A percentile compares a stretch with the other conserved stretches of the same genome.
phyloP scores from a whole-genome alignment of 148 eudicot species.

The Cornus suecica region DNA sequence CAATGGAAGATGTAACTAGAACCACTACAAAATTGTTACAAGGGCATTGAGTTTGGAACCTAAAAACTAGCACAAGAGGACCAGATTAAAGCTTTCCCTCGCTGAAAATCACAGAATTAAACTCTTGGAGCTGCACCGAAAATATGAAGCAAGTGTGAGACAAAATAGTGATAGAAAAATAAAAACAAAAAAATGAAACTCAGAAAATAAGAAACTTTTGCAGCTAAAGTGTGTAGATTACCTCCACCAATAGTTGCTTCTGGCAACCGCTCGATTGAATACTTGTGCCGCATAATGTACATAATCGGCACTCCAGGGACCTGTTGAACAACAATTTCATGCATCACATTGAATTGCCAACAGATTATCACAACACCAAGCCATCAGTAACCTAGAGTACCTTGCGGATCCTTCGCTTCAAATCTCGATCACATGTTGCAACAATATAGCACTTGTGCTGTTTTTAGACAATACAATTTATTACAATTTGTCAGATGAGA shows the following conservation, averaged over 20 bases:
- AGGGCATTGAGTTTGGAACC: background rate
- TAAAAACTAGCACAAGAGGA: background rate
- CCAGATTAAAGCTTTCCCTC: background rate
- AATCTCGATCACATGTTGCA: slow-evolving; percentile 97
- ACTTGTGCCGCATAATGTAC: slow-evolving; percentile 88
- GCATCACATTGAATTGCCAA: background rate
- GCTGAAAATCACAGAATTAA: slow-evolving; percentile 19
- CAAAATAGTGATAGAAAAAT: background rate
- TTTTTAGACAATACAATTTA: slow-evolving; percentile 20
- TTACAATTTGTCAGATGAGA: slow-evolving; percentile 6
- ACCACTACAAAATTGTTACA: too few relatives aligned
- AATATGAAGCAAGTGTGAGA: background rate
- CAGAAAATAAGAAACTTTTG: background rate
- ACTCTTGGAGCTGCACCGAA: slow-evolving; percentile 73
- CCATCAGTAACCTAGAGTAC: slow-evolving; percentile 28
- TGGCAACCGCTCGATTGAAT: slow-evolving; percentile 94
- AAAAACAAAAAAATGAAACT: background rate
- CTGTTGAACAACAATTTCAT: slow-evolving; percentile 24
- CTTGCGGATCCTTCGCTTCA: slow-evolving; percentile 96
- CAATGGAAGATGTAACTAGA: too few relatives aligned
- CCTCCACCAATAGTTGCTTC: slow-evolving; percentile 99
- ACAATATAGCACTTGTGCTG: slow-evolving; percentile 98
- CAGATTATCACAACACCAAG: background rate
- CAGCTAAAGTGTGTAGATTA: slow-evolving; percentile 19
- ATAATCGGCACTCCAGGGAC: slow-evolving; percentile 98